Evolutionary conservation across 352 stramenopile species (phyloP).

Genomic region (Phytophthora sojae): DNA sequence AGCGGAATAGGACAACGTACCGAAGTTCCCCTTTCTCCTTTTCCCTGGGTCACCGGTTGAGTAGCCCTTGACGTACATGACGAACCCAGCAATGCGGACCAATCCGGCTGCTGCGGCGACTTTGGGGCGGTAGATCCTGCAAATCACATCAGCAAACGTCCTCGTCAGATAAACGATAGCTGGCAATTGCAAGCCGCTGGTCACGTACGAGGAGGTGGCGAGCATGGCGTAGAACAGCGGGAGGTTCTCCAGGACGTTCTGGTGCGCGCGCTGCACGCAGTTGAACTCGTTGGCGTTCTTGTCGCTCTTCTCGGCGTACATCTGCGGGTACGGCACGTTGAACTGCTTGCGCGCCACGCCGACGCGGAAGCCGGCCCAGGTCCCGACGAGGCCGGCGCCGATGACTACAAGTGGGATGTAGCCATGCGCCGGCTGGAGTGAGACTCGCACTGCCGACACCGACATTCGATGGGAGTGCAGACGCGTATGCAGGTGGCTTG

Average conservation of each 20-base stretch:
- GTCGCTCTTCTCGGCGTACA: slow-evolving; percentile 75
- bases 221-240: slow-evolving; percentile 50
- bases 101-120: slow-evolving; percentile 44
- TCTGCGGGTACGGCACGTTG: slow-evolving; percentile 65
- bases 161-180: neutral
- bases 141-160: neutral
- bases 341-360: slow-evolving; percentile 69
- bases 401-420: slow-evolving; percentile 70
- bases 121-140: slow-evolving; percentile 53
- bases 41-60: slow-evolving; percentile 50
- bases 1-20: slow-evolving; percentile 22
- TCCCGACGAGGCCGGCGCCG: slow-evolving; percentile 56
- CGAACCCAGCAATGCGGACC: slow-evolving; percentile 49
- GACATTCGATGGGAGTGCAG: slow-evolving; percentile 34
- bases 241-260: slow-evolving; percentile 83
- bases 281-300: slow-evolving; percentile 83
- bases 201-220: slow-evolving; percentile 49
- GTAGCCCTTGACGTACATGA: slow-evolving; percentile 54
- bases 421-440: slow-evolving; percentile 68
- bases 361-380: slow-evolving; percentile 71
- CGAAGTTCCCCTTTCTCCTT: slow-evolving; percentile 43
- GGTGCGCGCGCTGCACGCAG: slow-evolving; percentile 82
- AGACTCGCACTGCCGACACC: slow-evolving; percentile 52
- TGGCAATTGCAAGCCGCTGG: neutral
- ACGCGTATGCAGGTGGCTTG: slow-evolving; percentile 8